Evolutionary conservation across 176 grass and related monocot genomes (phyloP), one percentile per base, ranked within the genome.

Genomic region (Avena atlantica): DNA sequence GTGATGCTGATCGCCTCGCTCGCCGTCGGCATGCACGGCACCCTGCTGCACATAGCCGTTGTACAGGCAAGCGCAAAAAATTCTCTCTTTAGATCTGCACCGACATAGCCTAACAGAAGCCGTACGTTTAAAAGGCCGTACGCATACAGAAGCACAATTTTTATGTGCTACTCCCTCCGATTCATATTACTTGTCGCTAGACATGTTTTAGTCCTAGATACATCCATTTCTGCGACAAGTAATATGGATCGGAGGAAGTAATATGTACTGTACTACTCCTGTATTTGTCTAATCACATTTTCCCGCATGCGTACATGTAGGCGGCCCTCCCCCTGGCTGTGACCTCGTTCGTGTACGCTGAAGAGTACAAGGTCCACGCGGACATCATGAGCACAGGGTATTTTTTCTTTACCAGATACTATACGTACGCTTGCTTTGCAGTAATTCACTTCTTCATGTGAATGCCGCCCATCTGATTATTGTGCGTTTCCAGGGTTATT

Each of bases 381-480:
- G 93, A 98, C 79, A 91, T 98, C 88, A 98, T 98, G 95, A 98
- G 95, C 86, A 95, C 93, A 37, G 91, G 91, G 95, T 98, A 65
- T 74, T 47, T 79, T 79, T 65, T 53, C 48, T 60, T 47, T 40
- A 24, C 34, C 42, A 56, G 12, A 71, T 34, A 9, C 31, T 34
- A 34, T 34, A 34, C 66, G 59, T 34, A 34, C 66, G 59, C 9
- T 37, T 62, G 14, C 9, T 10, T 57, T 40, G 23, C 23, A 20
- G 0, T 44, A 42, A 53, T 53, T 63, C 24, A 51, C n/a, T 83
- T 8, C 5, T 42, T 56, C 44, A 0, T 52, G 16, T 25, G 2
- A 48, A 17, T n/a, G 0, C 6, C 19, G 0, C 6, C 13, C n/a
- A 58, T 55, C 8, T 74, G 16, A 85, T 20, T 56, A 45, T 84